Evolutionary conservation across 257 asterid species (phyloP).

Genomic region (Solanum ossicruentum): DNA sequence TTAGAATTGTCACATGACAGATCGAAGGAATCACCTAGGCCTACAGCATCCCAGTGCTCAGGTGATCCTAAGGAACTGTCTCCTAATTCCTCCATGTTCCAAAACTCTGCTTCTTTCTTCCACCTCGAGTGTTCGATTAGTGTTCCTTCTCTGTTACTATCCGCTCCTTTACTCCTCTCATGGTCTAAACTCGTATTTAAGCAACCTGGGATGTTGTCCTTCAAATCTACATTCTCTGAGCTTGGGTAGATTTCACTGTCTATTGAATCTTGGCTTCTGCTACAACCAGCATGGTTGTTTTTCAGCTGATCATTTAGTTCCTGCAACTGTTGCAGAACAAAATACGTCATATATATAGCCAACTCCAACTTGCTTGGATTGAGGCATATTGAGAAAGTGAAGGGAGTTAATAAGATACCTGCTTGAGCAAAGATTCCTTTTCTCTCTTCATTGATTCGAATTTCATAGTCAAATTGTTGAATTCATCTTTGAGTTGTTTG

Average conservation of each 20-base stretch:
- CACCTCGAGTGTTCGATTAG: background rate
- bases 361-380: background rate
- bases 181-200: background rate
- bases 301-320: constrained; percentile 14
- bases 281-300: background rate
- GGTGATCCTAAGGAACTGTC: constrained; percentile 20
- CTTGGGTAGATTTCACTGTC: background rate
- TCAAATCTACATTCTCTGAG: background rate
- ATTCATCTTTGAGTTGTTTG: constrained; percentile 7
- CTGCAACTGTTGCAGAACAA: constrained; percentile 23
- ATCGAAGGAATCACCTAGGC: constrained; percentile 15
- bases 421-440: constrained; percentile 24
- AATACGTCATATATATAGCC: background rate
- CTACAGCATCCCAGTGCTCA: constrained; percentile 28
- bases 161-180: background rate
- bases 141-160: background rate
- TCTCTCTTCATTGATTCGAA: constrained; percentile 29
- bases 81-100: constrained; percentile 10
- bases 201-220: background rate
- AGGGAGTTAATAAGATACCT: constrained; percentile 14
- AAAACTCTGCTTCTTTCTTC: constrained; percentile 12
- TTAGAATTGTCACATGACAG: constrained; percentile 5
- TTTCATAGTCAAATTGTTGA: constrained; percentile 19
- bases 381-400: background rate
- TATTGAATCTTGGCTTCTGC: constrained; percentile 2